Conservation (phyloP, 1,284 basidiomycete genomes). For the Ceratobasidium sp. region DNA sequence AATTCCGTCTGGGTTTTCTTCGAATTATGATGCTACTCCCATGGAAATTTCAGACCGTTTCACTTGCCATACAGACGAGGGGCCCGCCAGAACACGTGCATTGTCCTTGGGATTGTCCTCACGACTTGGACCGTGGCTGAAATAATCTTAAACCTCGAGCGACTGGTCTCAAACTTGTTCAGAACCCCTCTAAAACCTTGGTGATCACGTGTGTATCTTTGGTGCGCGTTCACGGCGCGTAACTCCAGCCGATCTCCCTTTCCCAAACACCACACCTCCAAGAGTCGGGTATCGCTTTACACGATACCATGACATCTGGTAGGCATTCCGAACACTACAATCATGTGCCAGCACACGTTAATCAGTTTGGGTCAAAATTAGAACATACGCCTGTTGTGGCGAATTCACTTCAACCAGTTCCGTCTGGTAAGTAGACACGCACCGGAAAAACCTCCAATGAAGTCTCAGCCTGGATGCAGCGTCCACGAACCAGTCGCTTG, state of each 20-base stretch:
- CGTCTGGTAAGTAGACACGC: slow-evolving; percentile 1
- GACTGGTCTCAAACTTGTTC: too few relatives aligned
- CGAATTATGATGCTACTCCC: too few relatives aligned
- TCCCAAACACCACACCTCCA: slow-evolving; percentile 3
- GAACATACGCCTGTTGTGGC: slow-evolving; percentile 36
- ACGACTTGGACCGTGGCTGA: background rate
- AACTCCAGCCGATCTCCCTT: slow-evolving; percentile 1
- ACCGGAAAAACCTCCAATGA: background rate
- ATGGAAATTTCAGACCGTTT: too few relatives aligned
- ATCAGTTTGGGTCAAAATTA: background rate
- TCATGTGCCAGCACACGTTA: background rate
- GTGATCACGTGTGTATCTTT: slow-evolving; percentile 15
- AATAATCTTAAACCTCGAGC: background rate
- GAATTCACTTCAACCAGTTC: background rate
- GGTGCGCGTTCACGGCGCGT: background rate
- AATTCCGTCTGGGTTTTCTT: too few relatives aligned
- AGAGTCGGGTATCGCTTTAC: background rate
- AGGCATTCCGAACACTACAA: background rate
- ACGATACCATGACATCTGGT: slow-evolving; percentile 6
- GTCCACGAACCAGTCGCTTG: slow-evolving; percentile 43
- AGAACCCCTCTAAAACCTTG: too few relatives aligned
- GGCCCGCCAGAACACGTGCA: too few relatives aligned
- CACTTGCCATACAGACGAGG: too few relatives aligned
- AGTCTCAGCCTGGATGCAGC: background rate
- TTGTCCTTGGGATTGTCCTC: too few relatives aligned